phyloP scores from a whole-genome alignment of 257 asterid species.

The Echium plantagineum region DNA sequence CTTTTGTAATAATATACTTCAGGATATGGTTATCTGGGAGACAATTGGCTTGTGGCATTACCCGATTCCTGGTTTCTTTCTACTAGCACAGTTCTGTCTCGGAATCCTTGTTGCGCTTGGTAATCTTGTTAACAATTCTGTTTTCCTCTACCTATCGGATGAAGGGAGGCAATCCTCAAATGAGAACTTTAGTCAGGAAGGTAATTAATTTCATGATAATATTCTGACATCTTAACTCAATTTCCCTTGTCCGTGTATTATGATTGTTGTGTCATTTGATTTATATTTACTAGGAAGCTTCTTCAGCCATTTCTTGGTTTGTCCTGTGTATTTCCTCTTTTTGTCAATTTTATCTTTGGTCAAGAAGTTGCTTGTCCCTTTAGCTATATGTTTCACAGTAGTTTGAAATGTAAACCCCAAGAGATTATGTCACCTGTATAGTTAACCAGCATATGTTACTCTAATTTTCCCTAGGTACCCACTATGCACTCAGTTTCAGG shows the following conservation, averaged over 20 bases:
- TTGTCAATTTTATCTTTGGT: background rate
- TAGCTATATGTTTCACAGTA: background rate
- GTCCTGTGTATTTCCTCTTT: background rate
- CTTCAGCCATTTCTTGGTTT: background rate
- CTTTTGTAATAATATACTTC: constrained; percentile 14
- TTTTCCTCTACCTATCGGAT: constrained; percentile 58
- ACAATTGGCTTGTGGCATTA: constrained; percentile 98
- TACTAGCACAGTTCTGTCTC: constrained; percentile 89
- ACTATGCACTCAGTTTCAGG: background rate
- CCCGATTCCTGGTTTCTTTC: constrained; percentile 92
- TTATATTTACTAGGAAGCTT: background rate
- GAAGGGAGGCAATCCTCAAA: constrained; percentile 51
- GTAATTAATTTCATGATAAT: constrained; percentile 20
- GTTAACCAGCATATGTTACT: background rate
- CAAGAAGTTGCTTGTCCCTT: background rate
- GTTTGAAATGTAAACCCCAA: background rate
- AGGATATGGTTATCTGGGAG: constrained; percentile 99
- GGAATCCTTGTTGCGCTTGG: constrained; percentile 98
- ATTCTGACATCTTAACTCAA: constrained; percentile 3
- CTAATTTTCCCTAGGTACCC: background rate
- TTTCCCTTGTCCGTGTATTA: constrained; percentile 5
- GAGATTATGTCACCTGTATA: background rate
- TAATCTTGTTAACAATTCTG: constrained; percentile 85
- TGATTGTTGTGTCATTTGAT: background rate
- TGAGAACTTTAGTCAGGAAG: constrained; percentile 59